Evolutionary conservation across 2,329 filamentous ascomycete genomes (phyloP), one percentile per base, ranked within the genome.

Genomic region (Calonectria crousiana): DNA sequence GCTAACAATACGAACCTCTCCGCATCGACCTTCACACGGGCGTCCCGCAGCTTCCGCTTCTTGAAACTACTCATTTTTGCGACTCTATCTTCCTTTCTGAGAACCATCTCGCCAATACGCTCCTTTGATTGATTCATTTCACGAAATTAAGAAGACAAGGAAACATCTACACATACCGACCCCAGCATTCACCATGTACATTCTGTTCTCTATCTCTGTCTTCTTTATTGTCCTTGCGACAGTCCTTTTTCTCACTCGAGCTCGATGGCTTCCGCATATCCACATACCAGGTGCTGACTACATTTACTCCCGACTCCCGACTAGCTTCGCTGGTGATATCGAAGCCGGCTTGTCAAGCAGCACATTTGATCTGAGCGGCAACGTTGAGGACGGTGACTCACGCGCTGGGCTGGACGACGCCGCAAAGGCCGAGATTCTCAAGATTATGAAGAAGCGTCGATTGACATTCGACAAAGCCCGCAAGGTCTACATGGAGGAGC

Each of bases 401-500:
- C 91, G 97, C 78, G 91, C 92, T 0, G 97, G 97, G 0, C 89
- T 99, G 23, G 96, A 98, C 83, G 92, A 94, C 77, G 88, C 87
- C 62, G 94, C 91, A 71, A 98, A 98, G 88, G 87, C 89, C 49
- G 95, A 98, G 84, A 92, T 99, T 52, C 90, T 95, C 81, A 91
- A 90, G 79, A 96, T 99, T 79, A 99, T 99, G 97, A 96, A 95
- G 90, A 92, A 90, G 83, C 90, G 92, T 77, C 90, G 93, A 73
- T 91, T 98, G 77, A 91, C 89, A 74, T 99, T 99, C 83, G 96
- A 99, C 85, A 95, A 98, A 86, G 97, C 96, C 49, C 90, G 97
- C 79, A 90, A 95, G 80, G 90, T 95, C 58, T 97, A 94, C 83
- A 97, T 95, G 86, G 94, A 98, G 87, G 92, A 94, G 80, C 89